Conservation (phyloP, 768 basidiomycete genomes). For the Leccinum barrowsii region DNA sequence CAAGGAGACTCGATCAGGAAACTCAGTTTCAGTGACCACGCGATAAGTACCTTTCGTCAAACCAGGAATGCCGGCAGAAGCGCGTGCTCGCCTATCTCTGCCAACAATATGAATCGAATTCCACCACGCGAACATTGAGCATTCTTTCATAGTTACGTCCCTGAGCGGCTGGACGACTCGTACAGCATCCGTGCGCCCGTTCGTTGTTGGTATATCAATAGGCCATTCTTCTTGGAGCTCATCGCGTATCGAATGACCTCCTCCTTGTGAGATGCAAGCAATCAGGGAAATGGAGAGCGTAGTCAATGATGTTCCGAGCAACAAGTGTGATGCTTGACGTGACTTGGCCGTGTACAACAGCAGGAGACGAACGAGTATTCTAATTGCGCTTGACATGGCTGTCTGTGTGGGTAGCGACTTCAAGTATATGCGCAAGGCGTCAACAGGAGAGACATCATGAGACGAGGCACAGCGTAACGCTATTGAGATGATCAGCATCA, state of each 20-base stretch:
- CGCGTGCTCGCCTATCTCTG: conserved; percentile 41
- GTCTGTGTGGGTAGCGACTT: conserved; percentile 72
- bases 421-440: conserved; percentile 48
- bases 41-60: conserved; percentile 59
- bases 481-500: conserved; percentile 11
- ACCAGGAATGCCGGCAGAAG: conserved; percentile 56
- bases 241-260: conserved; percentile 66
- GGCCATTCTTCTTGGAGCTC: conserved; percentile 73
- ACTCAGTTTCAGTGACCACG: neutral
- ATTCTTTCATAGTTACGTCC: conserved; percentile 78
- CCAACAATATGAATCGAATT: conserved; percentile 50
- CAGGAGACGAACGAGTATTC: conserved; percentile 61
- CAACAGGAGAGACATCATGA: conserved; percentile 18
- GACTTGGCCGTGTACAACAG: conserved; percentile 62
- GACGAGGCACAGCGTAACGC: conserved; percentile 21
- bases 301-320: conserved; percentile 79
- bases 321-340: conserved; percentile 64
- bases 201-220: conserved; percentile 18
- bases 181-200: conserved; percentile 26
- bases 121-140: conserved; percentile 78
- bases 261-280: conserved; percentile 71
- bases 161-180: conserved; percentile 64
- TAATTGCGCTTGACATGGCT: conserved; percentile 56
- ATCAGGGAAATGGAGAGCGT: conserved; percentile 72
- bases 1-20: neutral